These are phyloP conservation scores for Spiromastix sp. DNA, from an alignment of 2,329 filamentous ascomycete genomes.

Conservation along the genomic window DNA sequence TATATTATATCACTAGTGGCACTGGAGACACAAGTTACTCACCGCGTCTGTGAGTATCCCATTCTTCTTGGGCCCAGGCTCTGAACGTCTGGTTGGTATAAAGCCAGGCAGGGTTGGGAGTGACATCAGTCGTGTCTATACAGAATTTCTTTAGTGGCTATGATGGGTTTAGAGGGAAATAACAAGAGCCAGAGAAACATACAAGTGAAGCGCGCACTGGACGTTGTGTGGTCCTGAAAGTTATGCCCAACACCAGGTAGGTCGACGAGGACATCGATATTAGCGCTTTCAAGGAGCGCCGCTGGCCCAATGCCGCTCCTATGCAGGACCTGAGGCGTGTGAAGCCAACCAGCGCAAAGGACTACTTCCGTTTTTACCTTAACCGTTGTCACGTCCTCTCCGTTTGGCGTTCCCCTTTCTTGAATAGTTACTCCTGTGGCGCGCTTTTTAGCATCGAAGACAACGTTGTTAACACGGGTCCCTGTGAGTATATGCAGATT, in stretches of 20 bases:
- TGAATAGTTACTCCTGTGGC: background rate
- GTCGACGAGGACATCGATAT: slow-evolving; percentile 31
- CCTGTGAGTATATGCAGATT: slow-evolving; percentile 7
- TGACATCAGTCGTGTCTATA: slow-evolving; percentile 1
- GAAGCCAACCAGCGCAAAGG: slow-evolving; percentile 28
- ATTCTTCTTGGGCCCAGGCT: slow-evolving; percentile 1
- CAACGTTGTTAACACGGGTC: slow-evolving; percentile 9
- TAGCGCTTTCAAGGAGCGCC: slow-evolving; percentile 24
- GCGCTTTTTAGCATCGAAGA: slow-evolving; percentile 8
- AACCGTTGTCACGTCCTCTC: background rate
- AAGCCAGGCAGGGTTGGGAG: background rate
- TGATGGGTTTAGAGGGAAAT: background rate
- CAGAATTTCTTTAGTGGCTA: background rate
- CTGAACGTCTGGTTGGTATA: background rate
- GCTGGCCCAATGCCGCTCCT: slow-evolving; percentile 37
- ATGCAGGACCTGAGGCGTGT: slow-evolving; percentile 37
- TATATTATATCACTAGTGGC: background rate
- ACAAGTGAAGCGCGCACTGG: background rate
- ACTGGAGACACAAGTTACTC: background rate
- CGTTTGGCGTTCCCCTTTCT: background rate
- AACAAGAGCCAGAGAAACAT: background rate
- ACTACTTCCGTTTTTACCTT: slow-evolving; percentile 24
- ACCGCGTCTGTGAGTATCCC: background rate
- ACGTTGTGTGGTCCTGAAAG: slow-evolving; percentile 13
- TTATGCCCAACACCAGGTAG: slow-evolving; percentile 38